Base-by-base conservation (phyloP, 129 eudicot species). In the Pittosporum tobira region DNA sequence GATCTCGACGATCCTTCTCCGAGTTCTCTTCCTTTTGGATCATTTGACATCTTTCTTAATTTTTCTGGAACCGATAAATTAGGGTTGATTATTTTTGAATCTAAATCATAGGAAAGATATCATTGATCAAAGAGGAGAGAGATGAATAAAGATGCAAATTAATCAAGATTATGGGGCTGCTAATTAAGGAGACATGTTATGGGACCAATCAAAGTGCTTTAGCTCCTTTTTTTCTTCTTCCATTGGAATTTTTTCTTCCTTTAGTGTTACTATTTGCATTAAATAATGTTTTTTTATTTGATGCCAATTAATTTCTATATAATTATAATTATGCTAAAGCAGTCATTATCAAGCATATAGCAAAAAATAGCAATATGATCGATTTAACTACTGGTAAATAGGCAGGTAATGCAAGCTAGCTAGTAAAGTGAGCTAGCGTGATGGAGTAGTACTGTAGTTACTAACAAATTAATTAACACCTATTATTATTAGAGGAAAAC, bases 171-270 rank as follows among this genome's bases (percentile, higher is more conserved):
- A 27, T 40, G 61, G 59, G 53, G 42, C 4, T 34, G 49, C 6
- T 27, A 15, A 48, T 31, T 30, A 62, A 38, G 63, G 51, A 51
- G 72, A 59, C 72, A 66, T 38, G 56, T 2, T 24, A 65, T 66
- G 73, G 77, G 72, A 15, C 64, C 77, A 64, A 24, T 42, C 48
- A 49, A 50, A 56, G 66, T 64, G 66, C 61, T 64, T 64, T 64
- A 12, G 67, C 49, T 47, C 66, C 29, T 60, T 28, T 48, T 68
- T 59, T 68, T 64, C 61, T 37, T 60, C 51, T 51, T 40, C 27
- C 20, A 51, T 18, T 46, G 60, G 47, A 55, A 51, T 38, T 57
- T 71, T 64, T 55, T 48, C 53, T 54, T 36, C 51, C 53, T 52
- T 64, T 53, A 57, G 48, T 57, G 8, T 61, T 64, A 71, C 71